Percentiles rank a stretch among this genome's conserved stretches.
Conservation (phyloP, 306 rosid species). For the Sesbania bispinosa region DNA sequence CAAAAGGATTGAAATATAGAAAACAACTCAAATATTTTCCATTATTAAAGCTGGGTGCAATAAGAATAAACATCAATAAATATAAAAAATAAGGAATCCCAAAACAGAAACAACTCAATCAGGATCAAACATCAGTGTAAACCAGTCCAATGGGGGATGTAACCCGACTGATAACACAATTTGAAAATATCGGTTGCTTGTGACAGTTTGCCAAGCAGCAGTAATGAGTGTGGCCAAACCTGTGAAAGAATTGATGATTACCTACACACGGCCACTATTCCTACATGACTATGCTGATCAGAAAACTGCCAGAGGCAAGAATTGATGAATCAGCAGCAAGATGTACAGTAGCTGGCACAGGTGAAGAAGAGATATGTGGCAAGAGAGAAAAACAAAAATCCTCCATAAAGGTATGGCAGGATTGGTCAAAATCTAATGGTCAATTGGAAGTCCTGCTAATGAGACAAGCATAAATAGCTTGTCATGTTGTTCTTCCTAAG, state of each 20-base stretch:
- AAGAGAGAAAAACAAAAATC: background rate
- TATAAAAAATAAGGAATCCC: background rate
- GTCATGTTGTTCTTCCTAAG: background rate
- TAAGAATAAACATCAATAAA: background rate
- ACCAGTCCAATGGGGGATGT: background rate
- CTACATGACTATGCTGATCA: background rate
- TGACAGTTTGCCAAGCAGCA: background rate
- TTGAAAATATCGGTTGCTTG: background rate
- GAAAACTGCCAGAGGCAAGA: background rate
- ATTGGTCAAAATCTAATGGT: background rate
- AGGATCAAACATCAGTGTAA: background rate
- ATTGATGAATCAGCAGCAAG: constrained; percentile 1
- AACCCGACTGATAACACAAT: background rate
- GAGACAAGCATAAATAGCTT: too few species aligned
- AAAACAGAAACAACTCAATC: background rate
- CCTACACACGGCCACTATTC: background rate
- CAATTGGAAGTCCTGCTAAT: too few species aligned
- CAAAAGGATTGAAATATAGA: background rate
- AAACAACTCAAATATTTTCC: background rate
- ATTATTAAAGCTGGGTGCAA: background rate
- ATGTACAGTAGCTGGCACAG: background rate
- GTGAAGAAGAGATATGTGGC: too few species aligned
- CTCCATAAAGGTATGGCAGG: background rate
- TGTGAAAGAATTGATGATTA: background rate
- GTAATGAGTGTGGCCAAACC: background rate